Conservation (phyloP, 495 filamentous ascomycete species). For the Jackrogersella multiformis region DNA sequence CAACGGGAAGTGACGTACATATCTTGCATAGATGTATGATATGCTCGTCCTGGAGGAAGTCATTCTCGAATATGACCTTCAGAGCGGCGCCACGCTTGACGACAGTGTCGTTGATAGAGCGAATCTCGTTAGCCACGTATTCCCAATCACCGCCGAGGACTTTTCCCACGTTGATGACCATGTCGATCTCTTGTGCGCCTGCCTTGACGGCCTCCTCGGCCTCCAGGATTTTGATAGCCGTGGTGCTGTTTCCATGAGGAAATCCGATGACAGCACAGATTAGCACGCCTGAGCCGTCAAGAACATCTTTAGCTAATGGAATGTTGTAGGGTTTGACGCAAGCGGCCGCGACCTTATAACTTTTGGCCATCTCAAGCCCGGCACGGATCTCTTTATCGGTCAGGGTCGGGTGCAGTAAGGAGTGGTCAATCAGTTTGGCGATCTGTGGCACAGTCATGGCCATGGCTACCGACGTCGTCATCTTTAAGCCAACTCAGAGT, state of each 20-base stretch:
- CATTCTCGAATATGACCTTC: constrained; percentile 70
- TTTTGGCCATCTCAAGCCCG: constrained; percentile 59
- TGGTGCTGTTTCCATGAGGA: constrained; percentile 66
- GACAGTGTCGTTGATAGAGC: constrained; percentile 58
- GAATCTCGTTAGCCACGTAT: constrained; percentile 62
- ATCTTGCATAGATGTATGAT: constrained; percentile 62
- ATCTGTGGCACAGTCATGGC: constrained; percentile 61
- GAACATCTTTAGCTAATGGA: constrained; percentile 55
- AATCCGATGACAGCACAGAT: constrained; percentile 68
- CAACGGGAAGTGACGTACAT: constrained; percentile 58
- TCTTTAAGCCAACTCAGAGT: neutral
- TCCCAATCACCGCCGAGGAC: constrained; percentile 64
- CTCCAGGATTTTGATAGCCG: constrained; percentile 62
- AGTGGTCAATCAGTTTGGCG: constrained; percentile 69
- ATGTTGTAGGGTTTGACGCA: constrained; percentile 67
- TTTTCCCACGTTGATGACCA: constrained; percentile 69
- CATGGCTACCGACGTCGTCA: constrained; percentile 47
- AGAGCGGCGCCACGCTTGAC: constrained; percentile 52
- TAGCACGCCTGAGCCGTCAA: constrained; percentile 58
- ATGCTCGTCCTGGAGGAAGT: constrained; percentile 56
- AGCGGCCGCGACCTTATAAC: constrained; percentile 62
- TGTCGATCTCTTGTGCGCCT: constrained; percentile 65
- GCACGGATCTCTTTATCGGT: constrained; percentile 62
- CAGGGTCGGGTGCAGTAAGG: constrained; percentile 67
- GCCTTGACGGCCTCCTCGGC: constrained; percentile 57